Conservation (phyloP, 1,284 basidiomycete genomes). For the Pascua guehoae region DNA sequence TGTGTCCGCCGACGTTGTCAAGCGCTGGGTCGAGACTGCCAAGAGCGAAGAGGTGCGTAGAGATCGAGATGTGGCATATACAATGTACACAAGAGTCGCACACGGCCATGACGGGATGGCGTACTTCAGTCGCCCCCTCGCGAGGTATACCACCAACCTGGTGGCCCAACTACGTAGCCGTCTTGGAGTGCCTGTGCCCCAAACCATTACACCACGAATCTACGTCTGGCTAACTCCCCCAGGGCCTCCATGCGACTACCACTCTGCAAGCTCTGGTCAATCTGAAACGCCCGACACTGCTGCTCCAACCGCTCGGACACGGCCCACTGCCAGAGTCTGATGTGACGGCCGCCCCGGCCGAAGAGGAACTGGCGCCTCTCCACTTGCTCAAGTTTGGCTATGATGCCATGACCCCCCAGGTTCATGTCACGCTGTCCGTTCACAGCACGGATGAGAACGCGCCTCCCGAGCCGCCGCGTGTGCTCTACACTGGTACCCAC, state of each 20-base stretch:
- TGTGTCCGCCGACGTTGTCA: slow-evolving; percentile 71
- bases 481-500: slow-evolving; percentile 68
- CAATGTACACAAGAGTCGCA: background rate
- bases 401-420: slow-evolving; percentile 79
- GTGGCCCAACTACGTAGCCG: too few relatives aligned
- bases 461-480: slow-evolving; percentile 48
- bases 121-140: background rate
- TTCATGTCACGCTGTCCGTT: slow-evolving; percentile 69
- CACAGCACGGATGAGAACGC: slow-evolving; percentile 58
- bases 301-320: slow-evolving; percentile 60
- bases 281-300: slow-evolving; percentile 77
- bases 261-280: slow-evolving; percentile 87
- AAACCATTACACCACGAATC: too few relatives aligned
- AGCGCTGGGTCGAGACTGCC: slow-evolving; percentile 74
- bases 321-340: slow-evolving; percentile 51
- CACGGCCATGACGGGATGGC: background rate
- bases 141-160: background rate
- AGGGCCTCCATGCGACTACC: slow-evolving; percentile 76
- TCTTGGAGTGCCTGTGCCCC: too few relatives aligned
- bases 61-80: background rate
- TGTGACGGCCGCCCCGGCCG: slow-evolving; percentile 22
- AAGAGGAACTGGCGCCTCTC: slow-evolving; percentile 14
- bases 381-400: slow-evolving; percentile 83
- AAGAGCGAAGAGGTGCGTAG: slow-evolving; percentile 62
- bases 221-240: background rate